phyloP scores from a whole-genome alignment of 805 yeast species.

The Candida silvicultrix region DNA sequence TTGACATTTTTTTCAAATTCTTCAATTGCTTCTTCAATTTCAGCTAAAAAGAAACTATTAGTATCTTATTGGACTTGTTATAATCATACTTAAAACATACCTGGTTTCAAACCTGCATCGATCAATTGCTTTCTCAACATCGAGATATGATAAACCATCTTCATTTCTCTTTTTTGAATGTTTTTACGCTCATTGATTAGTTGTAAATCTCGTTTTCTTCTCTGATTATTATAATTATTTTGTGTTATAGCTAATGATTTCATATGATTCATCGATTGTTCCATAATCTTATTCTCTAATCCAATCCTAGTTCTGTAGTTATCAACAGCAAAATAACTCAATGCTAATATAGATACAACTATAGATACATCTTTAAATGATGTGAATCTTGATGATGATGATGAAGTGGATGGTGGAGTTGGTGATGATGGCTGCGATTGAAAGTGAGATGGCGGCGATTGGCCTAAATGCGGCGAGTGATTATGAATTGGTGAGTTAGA shows the following conservation, averaged over 20 bases:
- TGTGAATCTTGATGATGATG: slow-evolving; percentile 1
- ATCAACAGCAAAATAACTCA: slow-evolving; percentile 46
- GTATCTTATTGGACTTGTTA: too few species aligned
- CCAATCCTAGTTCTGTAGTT: slow-evolving; percentile 37
- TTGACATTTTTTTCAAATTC: slow-evolving; percentile 56
- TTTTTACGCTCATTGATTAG: slow-evolving; percentile 45
- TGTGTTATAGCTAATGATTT: slow-evolving; percentile 32
- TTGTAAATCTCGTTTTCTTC: slow-evolving; percentile 46
- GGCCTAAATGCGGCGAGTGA: too few species aligned
- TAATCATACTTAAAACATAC: too few species aligned
- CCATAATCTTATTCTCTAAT: slow-evolving; percentile 26
- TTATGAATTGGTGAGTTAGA: neutral
- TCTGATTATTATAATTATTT: slow-evolving; percentile 41
- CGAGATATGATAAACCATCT: slow-evolving; percentile 64
- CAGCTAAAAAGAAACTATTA: too few species aligned
- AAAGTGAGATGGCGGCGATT: too few species aligned
- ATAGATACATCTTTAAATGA: slow-evolving; percentile 33
- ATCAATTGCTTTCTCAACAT: slow-evolving; percentile 53
- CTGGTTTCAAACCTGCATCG: slow-evolving; percentile 53
- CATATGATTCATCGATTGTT: slow-evolving; percentile 26
- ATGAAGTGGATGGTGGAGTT: neutral
- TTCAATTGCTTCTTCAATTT: slow-evolving; percentile 43
- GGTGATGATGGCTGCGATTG: neutral
- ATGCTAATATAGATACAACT: slow-evolving; percentile 34
- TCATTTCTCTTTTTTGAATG: slow-evolving; percentile 42